These are phyloP conservation scores for Mesotaenium endlicherianum DNA, from an alignment of 139 green algal genomes.

Conservation along the genomic window DNA sequence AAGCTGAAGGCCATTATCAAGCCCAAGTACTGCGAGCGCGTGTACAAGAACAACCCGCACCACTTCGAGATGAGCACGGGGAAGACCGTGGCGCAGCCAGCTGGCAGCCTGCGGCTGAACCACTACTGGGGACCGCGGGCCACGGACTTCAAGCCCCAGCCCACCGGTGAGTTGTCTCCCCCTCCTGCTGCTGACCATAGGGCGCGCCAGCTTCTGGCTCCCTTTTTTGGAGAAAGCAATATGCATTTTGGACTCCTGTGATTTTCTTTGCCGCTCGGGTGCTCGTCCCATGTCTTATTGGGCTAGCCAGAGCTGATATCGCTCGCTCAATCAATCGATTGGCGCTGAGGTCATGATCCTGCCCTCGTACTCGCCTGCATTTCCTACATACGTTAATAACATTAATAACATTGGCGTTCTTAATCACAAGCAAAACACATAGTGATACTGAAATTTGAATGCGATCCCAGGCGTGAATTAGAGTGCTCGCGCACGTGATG, in stretches of 20 bases:
- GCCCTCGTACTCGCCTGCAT: too few species aligned
- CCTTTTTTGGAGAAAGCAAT: not conserved
- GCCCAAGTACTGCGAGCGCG: not conserved
- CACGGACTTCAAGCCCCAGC: not conserved
- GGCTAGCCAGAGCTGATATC: too few species aligned
- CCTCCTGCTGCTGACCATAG: not conserved
- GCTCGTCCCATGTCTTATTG: too few species aligned
- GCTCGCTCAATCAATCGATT: too few species aligned
- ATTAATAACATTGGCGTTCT: too few species aligned
- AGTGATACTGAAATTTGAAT: too few species aligned
- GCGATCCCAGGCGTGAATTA: too few species aligned
- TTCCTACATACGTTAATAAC: too few species aligned
- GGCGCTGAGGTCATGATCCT: too few species aligned
- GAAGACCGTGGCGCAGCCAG: not conserved
- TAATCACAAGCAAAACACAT: too few species aligned
- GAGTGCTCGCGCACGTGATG: too few species aligned
- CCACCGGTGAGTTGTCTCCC: not conserved
- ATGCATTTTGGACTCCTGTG: not conserved
- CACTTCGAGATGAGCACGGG: not conserved
- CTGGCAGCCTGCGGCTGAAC: constrained; percentile 5
- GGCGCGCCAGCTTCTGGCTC: not conserved
- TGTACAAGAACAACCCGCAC: not conserved
- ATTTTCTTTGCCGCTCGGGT: too few species aligned
- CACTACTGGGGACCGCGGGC: constrained; percentile 19
- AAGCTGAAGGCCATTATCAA: not conserved